Evolutionary conservation across 2,329 filamentous ascomycete species (phyloP).

Genomic region (Teratosphaeria pseudoeucalypti): DNA sequence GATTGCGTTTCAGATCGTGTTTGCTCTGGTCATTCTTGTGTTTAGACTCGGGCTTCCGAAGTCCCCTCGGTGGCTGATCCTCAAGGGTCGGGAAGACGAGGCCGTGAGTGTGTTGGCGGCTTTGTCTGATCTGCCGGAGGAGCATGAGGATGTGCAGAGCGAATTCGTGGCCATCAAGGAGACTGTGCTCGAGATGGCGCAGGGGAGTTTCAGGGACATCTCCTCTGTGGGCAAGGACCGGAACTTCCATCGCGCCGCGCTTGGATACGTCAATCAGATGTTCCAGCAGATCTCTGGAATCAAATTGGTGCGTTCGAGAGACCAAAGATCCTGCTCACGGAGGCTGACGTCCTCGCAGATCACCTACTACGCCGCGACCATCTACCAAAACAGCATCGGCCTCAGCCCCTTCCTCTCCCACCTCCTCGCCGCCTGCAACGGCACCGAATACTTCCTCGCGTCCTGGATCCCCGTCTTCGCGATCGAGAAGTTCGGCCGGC

Average conservation of each 20-base stretch:
- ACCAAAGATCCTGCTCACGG: neutral
- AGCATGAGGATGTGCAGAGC: neutral
- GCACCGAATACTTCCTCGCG: neutral
- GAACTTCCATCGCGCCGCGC: neutral
- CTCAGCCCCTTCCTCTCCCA: neutral
- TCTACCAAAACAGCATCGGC: neutral
- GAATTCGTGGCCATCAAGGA: neutral
- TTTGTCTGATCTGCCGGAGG: neutral
- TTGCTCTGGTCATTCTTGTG: constrained; percentile 25
- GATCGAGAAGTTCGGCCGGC: neutral
- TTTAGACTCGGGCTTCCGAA: neutral
- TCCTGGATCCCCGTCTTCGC: neutral
- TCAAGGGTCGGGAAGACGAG: neutral
- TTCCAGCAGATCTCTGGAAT: neutral
- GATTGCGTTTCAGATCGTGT: constrained; percentile 43
- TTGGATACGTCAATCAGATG: neutral
- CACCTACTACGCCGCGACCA: neutral
- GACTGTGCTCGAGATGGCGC: neutral
- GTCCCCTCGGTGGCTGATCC: neutral
- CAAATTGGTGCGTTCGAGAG: neutral
- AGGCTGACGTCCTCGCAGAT: neutral
- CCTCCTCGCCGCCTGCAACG: neutral
- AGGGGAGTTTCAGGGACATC: neutral
- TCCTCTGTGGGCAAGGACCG: neutral
- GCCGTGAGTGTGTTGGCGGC: neutral